Evolutionary conservation across 1,284 basidiomycete species (phyloP).

Genomic region (Fereydounia khargensis): DNA sequence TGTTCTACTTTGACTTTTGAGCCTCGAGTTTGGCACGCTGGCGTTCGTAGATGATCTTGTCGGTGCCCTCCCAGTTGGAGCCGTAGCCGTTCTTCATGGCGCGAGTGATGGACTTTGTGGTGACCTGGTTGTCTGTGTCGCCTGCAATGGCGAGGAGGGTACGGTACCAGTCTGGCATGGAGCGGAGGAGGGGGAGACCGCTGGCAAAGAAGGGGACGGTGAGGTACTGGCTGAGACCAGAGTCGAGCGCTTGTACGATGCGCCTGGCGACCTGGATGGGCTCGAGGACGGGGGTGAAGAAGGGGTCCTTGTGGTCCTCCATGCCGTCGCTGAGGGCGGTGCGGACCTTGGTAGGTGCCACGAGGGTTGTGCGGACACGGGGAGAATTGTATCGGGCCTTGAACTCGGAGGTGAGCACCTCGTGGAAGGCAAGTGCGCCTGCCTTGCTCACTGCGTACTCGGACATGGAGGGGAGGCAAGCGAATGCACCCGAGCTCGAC

Average conservation of each 20-base stretch:
- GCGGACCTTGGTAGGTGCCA: slow-evolving; percentile 53
- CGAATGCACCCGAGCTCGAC: slow-evolving; percentile 46
- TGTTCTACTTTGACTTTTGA: slow-evolving; percentile 7
- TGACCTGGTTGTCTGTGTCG: slow-evolving; percentile 48
- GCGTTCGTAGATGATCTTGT: slow-evolving; percentile 36
- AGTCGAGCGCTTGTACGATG: slow-evolving; percentile 43
- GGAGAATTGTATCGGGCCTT: slow-evolving; percentile 44
- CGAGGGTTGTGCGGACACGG: slow-evolving; percentile 48
- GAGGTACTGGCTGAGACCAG: slow-evolving; percentile 46
- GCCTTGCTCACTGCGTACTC: slow-evolving; percentile 52
- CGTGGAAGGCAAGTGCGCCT: slow-evolving; percentile 52
- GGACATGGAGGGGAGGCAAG: slow-evolving; percentile 44
- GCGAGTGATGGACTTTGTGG: slow-evolving; percentile 34
- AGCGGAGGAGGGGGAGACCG: slow-evolving; percentile 42
- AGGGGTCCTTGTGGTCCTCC: slow-evolving; percentile 47
- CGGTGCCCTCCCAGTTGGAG: slow-evolving; percentile 34
- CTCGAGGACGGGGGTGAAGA: slow-evolving; percentile 51
- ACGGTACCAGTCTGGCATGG: slow-evolving; percentile 47
- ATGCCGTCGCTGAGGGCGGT: slow-evolving; percentile 52
- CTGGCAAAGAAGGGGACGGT: slow-evolving; percentile 41
- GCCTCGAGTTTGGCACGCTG: slow-evolving; percentile 8
- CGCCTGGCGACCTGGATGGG: slow-evolving; percentile 44
- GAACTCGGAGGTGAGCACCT: slow-evolving; percentile 49
- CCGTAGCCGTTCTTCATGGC: slow-evolving; percentile 50
- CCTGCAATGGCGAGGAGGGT: slow-evolving; percentile 39